phyloP scores from a whole-genome alignment of 2,329 filamentous ascomycete genomes.

The Lizonia empirigonia region DNA sequence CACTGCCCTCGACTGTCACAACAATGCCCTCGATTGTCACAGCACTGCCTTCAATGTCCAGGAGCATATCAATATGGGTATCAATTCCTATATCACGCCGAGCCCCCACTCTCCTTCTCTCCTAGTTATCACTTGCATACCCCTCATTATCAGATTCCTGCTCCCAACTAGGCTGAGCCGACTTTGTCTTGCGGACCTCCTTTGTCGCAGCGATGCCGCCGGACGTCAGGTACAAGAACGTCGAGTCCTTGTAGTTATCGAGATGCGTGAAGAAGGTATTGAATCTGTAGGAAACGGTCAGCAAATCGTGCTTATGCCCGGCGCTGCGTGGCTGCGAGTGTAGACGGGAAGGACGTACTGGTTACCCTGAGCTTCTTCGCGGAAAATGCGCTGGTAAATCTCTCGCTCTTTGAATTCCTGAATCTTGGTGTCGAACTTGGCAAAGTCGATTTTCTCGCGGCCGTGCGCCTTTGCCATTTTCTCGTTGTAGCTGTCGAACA shows the following conservation, averaged over 20 bases:
- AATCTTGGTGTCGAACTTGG: conserved; percentile 76
- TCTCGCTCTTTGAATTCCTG: conserved; percentile 87
- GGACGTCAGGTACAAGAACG: conserved; percentile 58
- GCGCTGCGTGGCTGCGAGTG: too few relatives aligned
- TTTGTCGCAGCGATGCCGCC: conserved; percentile 54
- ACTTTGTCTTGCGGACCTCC: conserved; percentile 36
- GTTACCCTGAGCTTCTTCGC: conserved; percentile 85
- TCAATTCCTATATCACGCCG: background rate
- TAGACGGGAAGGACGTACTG: conserved; percentile 61
- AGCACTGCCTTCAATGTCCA: too few relatives aligned
- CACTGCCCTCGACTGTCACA: too few relatives aligned
- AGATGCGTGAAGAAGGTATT: conserved; percentile 58
- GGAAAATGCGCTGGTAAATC: conserved; percentile 91
- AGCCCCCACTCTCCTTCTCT: background rate
- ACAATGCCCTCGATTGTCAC: too few relatives aligned
- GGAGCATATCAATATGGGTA: background rate
- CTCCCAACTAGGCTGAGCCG: conserved; percentile 33
- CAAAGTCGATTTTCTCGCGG: conserved; percentile 76
- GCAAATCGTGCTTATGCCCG: too few relatives aligned
- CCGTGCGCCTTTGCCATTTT: conserved; percentile 68
- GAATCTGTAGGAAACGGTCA: conserved; percentile 45
- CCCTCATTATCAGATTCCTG: conserved; percentile 45
- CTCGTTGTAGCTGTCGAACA: conserved; percentile 88
- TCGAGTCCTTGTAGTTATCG: conserved; percentile 56
- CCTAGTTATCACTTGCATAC: conserved; percentile 42